Percentiles rank a stretch among this genome's conserved stretches.
Conservation (phyloP, 225 moss, liverwort and hornwort species). For the Climacium dendroides region DNA sequence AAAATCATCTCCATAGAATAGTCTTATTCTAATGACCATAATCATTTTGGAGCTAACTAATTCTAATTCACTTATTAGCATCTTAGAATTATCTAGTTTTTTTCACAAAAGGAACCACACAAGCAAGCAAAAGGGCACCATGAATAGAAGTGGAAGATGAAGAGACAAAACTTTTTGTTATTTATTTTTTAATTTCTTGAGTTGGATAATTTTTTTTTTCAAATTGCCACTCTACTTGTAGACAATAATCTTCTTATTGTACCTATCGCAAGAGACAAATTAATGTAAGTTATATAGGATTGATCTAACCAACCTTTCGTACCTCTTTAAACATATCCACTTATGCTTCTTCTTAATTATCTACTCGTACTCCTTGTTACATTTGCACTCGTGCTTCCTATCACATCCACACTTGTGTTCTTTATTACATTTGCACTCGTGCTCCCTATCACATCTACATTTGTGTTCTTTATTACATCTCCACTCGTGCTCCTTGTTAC, state of each 20-base stretch:
- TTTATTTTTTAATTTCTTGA: not conserved
- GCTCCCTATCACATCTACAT: not conserved
- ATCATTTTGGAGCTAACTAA: not conserved
- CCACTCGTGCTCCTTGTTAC: not conserved
- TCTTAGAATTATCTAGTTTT: not conserved
- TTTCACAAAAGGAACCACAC: not conserved
- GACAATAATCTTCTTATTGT: not conserved
- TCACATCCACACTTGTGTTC: no score
- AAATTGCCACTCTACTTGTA: no score
- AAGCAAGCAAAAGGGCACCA: rapidly evolving
- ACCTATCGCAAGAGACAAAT: rapidly evolving
- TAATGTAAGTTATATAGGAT: no score
- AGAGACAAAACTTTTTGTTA: not conserved
- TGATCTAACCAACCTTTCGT: not conserved
- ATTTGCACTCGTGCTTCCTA: not conserved
- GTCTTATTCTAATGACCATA: no score
- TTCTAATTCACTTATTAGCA: not conserved
- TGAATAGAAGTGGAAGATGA: not conserved
- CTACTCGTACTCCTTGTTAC: rapidly evolving
- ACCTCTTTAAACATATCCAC: rapidly evolving
- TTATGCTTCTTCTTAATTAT: rapidly evolving
- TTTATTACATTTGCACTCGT: rapidly evolving
- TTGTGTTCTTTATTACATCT: no score
- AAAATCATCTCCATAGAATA: not conserved
- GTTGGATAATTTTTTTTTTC: no score